Conservation (phyloP, 805 yeast species). For the Schwanniomyces vanrijiae region DNA sequence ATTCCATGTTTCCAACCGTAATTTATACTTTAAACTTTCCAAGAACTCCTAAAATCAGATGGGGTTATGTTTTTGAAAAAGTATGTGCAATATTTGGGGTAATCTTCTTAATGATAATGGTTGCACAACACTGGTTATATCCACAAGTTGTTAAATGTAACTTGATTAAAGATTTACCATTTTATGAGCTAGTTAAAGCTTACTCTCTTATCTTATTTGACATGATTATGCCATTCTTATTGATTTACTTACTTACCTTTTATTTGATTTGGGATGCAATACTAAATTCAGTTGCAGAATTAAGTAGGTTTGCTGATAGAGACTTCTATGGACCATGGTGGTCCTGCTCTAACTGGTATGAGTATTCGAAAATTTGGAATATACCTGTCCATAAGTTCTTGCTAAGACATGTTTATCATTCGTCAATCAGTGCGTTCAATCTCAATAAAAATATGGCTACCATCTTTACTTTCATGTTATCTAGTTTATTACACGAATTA, state of each 20-base stretch:
- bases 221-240: slow-evolving; percentile 75
- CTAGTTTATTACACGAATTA: slow-evolving; percentile 84
- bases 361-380: slow-evolving; percentile 93
- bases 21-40: slow-evolving; percentile 85
- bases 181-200: slow-evolving; percentile 39
- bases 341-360: slow-evolving; percentile 93
- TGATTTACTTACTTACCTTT: slow-evolving; percentile 74
- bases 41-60: slow-evolving; percentile 65
- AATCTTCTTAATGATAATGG: slow-evolving; percentile 74
- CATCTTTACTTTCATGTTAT: slow-evolving; percentile 71
- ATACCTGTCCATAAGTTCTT: slow-evolving; percentile 88
- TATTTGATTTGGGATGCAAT: slow-evolving; percentile 96
- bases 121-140: slow-evolving; percentile 73
- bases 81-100: slow-evolving; percentile 83
- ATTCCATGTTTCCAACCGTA: slow-evolving; percentile 85
- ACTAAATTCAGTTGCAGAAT: slow-evolving; percentile 84
- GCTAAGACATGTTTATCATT: slow-evolving; percentile 90
- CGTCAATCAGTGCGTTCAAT: slow-evolving; percentile 74
- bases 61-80: slow-evolving; percentile 68
- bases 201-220: slow-evolving; percentile 68
- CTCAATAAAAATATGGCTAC: slow-evolving; percentile 71
- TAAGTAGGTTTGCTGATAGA: slow-evolving; percentile 84
- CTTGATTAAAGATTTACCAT: slow-evolving; percentile 50
- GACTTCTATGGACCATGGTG: slow-evolving; percentile 97
- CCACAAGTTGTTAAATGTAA: slow-evolving; percentile 68